phyloP scores from a whole-genome alignment of 2,329 filamentous ascomycete genomes.

The Exophiala oligosperma region DNA sequence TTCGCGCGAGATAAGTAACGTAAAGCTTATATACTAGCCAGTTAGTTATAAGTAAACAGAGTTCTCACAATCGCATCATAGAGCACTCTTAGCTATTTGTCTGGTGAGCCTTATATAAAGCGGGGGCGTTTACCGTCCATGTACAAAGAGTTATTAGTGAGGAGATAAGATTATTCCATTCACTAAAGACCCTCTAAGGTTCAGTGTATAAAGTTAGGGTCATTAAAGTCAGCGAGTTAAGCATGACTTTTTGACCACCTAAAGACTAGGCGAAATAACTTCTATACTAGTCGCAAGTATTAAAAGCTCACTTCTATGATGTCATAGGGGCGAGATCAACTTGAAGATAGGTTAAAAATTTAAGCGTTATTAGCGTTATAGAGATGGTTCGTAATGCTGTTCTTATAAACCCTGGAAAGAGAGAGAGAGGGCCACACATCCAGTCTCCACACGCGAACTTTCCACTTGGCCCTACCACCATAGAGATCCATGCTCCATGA shows the following conservation, averaged over 20 bases:
- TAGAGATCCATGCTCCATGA: too few species aligned
- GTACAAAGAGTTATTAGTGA: slow-evolving; percentile 1
- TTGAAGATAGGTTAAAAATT: not conserved
- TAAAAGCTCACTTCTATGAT: not conserved
- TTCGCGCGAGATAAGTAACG: slow-evolving; percentile 2
- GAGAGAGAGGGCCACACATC: not conserved
- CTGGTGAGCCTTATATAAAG: not conserved
- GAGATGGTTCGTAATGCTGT: slow-evolving; percentile 2
- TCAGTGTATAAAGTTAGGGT: not conserved
- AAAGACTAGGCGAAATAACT: not conserved
- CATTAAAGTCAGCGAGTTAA: not conserved
- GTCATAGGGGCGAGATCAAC: not conserved
- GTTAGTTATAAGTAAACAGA: slow-evolving; percentile 3
- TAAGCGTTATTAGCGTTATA: slow-evolving; percentile 1
- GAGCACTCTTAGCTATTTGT: not conserved
- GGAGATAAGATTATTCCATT: not conserved
- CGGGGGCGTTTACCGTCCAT: slow-evolving; percentile 2
- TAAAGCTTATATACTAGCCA: slow-evolving; percentile 1
- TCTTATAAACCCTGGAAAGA: not conserved
- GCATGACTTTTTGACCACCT: not conserved
- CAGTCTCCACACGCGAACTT: too few species aligned
- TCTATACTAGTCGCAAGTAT: not conserved
- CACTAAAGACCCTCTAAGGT: not conserved
- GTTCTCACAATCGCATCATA: not conserved
- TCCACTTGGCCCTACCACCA: too few species aligned